A percentile compares a stretch with the other conserved stretches of the same genome.
Conservation (phyloP, 345 rosid genomes). For the Firmiana major region DNA sequence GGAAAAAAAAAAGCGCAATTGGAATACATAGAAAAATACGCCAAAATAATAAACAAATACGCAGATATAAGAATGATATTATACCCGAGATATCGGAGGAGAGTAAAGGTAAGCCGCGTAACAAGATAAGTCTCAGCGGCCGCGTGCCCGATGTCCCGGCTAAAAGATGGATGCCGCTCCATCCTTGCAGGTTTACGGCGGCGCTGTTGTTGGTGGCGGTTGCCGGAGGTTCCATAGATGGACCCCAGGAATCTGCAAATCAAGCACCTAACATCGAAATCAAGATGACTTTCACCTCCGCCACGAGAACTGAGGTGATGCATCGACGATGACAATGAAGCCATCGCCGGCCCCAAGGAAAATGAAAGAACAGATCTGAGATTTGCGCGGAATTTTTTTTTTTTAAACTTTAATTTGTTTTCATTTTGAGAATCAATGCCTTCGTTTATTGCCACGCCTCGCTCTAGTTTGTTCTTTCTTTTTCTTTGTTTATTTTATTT, state of each 20-base stretch:
- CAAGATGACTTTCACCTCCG: not conserved
- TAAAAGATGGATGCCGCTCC: constrained; percentile 45
- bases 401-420: not conserved
- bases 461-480: no score
- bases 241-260: not conserved
- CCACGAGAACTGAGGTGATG: not conserved
- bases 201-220: constrained; percentile 15
- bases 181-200: constrained; percentile 29
- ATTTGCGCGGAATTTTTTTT: not conserved
- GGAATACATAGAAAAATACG: not conserved
- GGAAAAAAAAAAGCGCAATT: not conserved
- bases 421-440: not conserved
- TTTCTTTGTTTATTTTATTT: not conserved
- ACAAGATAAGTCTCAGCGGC: constrained; percentile 75
- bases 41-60: not conserved
- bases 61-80: not conserved
- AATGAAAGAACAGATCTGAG: not conserved
- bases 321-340: constrained; percentile 9
- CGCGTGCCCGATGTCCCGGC: constrained; percentile 62
- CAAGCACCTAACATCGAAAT: constrained; percentile 1
- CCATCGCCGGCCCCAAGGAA: not conserved
- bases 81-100: constrained; percentile 83
- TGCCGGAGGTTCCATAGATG: not conserved
- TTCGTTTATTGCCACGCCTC: not conserved
- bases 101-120: constrained; percentile 68